Percentiles rank a stretch among this genome's conserved stretches.
These are phyloP conservation scores for Ophiostoma perfectum DNA, from an alignment of 2,329 filamentous ascomycete genomes.

Conservation along the genomic window DNA sequence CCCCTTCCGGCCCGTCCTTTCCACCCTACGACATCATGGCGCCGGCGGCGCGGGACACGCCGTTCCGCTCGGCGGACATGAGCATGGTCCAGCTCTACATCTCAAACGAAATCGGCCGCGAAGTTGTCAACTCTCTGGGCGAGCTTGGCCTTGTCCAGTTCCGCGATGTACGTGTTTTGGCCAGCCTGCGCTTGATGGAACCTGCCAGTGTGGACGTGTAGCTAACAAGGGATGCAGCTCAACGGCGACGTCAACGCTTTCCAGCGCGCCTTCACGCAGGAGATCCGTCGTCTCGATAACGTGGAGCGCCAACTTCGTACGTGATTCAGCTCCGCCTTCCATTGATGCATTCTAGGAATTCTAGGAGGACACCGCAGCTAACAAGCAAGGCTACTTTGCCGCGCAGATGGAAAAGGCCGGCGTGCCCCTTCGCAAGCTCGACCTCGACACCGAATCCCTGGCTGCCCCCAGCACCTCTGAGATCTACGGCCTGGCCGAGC, in stretches of 20 bases:
- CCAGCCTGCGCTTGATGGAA: neutral
- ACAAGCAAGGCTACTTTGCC: slow-evolving; percentile 63
- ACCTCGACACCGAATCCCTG: slow-evolving; percentile 81
- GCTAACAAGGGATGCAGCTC: slow-evolving; percentile 51
- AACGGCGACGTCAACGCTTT: slow-evolving; percentile 92
- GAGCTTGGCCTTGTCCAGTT: slow-evolving; percentile 97
- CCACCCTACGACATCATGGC: slow-evolving; percentile 47
- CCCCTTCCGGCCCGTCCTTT: neutral
- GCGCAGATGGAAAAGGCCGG: slow-evolving; percentile 89
- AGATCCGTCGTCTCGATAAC: slow-evolving; percentile 95
- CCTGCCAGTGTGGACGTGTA: neutral
- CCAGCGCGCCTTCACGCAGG: slow-evolving; percentile 94
- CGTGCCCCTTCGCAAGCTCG: slow-evolving; percentile 81
- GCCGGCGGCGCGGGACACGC: slow-evolving; percentile 70
- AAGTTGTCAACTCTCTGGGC: slow-evolving; percentile 92
- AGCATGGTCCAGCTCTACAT: slow-evolving; percentile 99
- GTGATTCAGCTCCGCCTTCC: no score
- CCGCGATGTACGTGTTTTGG: slow-evolving; percentile 66
- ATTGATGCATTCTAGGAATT: no score
- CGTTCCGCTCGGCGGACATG: slow-evolving; percentile 99
- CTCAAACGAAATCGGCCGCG: slow-evolving; percentile 95
- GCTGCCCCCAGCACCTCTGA: slow-evolving; percentile 86
- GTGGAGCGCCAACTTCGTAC: slow-evolving; percentile 86
- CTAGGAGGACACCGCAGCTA: slow-evolving; percentile 63
- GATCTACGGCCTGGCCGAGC: slow-evolving; percentile 91